Evolutionary conservation across 2,329 filamentous ascomycete genomes (phyloP).

Genomic region (Xylariales sp.): DNA sequence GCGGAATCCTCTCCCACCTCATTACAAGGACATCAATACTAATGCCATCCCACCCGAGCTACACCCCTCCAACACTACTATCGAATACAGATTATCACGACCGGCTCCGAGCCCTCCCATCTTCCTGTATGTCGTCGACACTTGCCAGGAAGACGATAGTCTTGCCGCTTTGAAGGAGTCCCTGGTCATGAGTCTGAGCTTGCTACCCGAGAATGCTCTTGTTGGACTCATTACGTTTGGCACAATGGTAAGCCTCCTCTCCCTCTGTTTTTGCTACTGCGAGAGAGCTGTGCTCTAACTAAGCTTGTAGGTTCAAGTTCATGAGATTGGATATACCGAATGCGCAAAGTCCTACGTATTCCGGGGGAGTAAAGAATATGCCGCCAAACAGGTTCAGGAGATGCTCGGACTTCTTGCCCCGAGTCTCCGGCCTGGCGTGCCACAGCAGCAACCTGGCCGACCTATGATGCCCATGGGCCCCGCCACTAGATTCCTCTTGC

Average conservation of each 20-base stretch:
- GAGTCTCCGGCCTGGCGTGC: conserved; percentile 78
- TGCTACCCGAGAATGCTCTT: conserved; percentile 83
- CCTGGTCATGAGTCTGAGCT: conserved; percentile 84
- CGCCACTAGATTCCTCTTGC: conserved; percentile 89
- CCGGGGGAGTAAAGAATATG: conserved; percentile 96
- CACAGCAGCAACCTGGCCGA: conserved; percentile 78
- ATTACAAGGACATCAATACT: conserved; percentile 90
- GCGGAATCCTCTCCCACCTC: conserved; percentile 82
- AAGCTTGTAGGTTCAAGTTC: conserved; percentile 80
- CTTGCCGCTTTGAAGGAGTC: conserved; percentile 86
- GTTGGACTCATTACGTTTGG: conserved; percentile 89
- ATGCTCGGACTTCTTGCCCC: conserved; percentile 89
- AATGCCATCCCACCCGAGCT: conserved; percentile 86
- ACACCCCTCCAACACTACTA: conserved; percentile 85
- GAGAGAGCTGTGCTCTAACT: conserved; percentile 39
- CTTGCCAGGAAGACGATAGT: conserved; percentile 89
- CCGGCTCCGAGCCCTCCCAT: conserved; percentile 88
- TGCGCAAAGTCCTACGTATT: conserved; percentile 99
- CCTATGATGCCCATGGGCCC: conserved; percentile 80
- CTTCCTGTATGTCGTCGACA: conserved; percentile 88
- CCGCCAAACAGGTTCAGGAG: conserved; percentile 98
- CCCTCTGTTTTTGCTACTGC: background rate
- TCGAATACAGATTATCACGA: conserved; percentile 84
- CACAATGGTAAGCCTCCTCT: conserved; percentile 77
- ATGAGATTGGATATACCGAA: conserved; percentile 97